A percentile compares a stretch with the other conserved stretches of the same genome.
Conservation (phyloP, 2,329 filamentous ascomycete genomes). For the Paraphaeosphaeria minitans region DNA sequence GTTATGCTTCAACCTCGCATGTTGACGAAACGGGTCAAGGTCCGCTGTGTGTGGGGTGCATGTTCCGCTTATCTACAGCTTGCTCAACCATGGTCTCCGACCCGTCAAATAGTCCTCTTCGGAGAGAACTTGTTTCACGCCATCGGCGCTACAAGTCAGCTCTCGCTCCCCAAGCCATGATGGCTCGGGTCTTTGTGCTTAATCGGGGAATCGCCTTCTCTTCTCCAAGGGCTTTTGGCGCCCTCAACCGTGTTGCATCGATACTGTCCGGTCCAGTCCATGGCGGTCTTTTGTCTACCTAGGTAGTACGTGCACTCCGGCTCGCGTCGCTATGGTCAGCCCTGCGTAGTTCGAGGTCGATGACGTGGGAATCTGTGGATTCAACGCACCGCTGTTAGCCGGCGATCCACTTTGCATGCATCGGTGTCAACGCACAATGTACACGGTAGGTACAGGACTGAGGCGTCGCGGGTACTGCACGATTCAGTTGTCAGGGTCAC, state of each 20-base stretch:
- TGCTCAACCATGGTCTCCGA: not conserved
- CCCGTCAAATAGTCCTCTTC: not conserved
- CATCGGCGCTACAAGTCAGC: not conserved
- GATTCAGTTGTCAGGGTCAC: constrained; percentile 9
- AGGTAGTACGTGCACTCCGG: constrained; percentile 7
- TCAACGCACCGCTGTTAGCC: constrained; percentile 13
- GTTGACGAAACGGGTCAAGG: not conserved
- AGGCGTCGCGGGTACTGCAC: constrained; percentile 4
- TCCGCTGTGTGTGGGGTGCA: not conserved
- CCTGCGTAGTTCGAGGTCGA: not conserved
- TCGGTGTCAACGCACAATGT: constrained; percentile 13
- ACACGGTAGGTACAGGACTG: not conserved
- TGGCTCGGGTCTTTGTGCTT: not conserved
- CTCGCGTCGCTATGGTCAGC: not conserved
- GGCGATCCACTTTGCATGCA: constrained; percentile 16
- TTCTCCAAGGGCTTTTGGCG: not conserved
- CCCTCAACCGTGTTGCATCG: constrained; percentile 4
- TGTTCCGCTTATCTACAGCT: not conserved
- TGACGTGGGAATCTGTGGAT: not conserved
- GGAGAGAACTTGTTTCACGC: constrained; percentile 4
- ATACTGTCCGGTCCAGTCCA: not conserved
- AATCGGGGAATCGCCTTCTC: not conserved
- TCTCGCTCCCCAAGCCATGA: constrained; percentile 3
- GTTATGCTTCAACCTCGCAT: not conserved
- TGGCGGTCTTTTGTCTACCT: not conserved